Conservation (phyloP, 1,139 yeast genomes). For the Blastobotrys petasosporus region DNA sequence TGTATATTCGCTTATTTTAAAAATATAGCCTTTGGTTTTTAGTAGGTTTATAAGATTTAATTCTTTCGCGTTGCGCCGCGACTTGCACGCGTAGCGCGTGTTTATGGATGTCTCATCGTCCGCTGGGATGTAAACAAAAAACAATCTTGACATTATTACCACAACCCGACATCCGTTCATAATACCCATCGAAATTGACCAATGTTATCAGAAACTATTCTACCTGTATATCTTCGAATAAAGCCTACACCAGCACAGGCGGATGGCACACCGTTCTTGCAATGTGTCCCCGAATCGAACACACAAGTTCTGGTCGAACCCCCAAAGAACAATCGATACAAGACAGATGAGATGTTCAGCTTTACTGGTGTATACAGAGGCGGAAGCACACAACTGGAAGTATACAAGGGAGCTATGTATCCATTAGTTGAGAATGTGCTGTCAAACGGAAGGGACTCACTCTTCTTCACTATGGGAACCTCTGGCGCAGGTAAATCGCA, state of each 20-base stretch:
- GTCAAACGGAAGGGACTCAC: slow-evolving; percentile 36
- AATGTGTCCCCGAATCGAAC: slow-evolving; percentile 17
- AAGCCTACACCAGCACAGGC: slow-evolving; percentile 28
- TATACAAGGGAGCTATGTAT: slow-evolving; percentile 30
- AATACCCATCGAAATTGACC: neutral
- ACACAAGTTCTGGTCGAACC: slow-evolving; percentile 19
- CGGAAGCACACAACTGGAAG: slow-evolving; percentile 29
- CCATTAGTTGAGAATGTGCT: slow-evolving; percentile 32
- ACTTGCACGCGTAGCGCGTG: too few relatives aligned
- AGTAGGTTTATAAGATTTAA: too few relatives aligned
- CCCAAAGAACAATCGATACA: slow-evolving; percentile 27
- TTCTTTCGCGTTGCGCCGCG: too few relatives aligned
- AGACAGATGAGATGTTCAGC: slow-evolving; percentile 27
- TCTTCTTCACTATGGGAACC: slow-evolving; percentile 46
- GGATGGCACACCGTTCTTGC: slow-evolving; percentile 16
- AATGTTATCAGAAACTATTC: slow-evolving; percentile 13
- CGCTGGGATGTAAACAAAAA: neutral
- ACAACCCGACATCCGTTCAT: neutral
- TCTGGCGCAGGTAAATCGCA: slow-evolving; percentile 45
- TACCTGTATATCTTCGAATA: slow-evolving; percentile 36
- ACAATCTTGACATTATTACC: neutral
- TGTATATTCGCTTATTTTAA: too few relatives aligned
- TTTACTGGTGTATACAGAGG: slow-evolving; percentile 35
- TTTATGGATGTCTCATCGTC: too few relatives aligned
- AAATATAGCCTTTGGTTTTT: too few relatives aligned